Evolutionary conservation across 805 yeast species (phyloP), one percentile per base, ranked within the genome.

Genomic region (Saturnispora quitensis): DNA sequence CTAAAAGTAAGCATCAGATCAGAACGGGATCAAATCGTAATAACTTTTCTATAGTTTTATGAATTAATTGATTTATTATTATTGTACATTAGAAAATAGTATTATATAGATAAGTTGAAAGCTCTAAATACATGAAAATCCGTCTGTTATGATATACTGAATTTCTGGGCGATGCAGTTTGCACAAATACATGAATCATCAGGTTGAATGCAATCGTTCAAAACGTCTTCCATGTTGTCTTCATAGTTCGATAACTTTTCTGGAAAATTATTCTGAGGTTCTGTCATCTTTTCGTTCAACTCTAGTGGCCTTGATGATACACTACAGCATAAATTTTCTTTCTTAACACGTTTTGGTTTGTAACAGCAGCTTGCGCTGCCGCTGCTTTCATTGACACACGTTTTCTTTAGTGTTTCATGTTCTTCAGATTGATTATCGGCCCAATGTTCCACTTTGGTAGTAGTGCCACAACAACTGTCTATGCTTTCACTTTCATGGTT

Each of bases 21-120:
- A 71, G 74, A 48, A 73, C 75, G 43, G 91, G 91, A 0, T 63
- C 75, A 0, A 64, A 69, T 0, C 75, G 82, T 68, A 89, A 89
- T 63, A 89, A 89, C 63, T 89, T 89, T 59, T 75, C 84, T 61
- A 76, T 84, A 17, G 56, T 24, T 24, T 67, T 2, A 51, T 75
- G 20, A 58, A 54, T 45, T 10, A n/a, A 8, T 9, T 22, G 13
- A 13, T 15, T 8, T 18, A 25, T 25, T 38, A 18, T 3, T 38
- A 38, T 18, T 38, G 42, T 38, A 38, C 42, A 38, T 8, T 38
- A 38, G 10, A n/a, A 38, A 18, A 18, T 18, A 38, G 42, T 38
- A 7, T 38, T 38, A 38, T 18, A 9, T 38, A 38, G 15, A 25
- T 15, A 18, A 38, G 42, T 13, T 18, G 42, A 38, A 10, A 9